These are phyloP conservation scores for Termitomyces sp. DNA, from an alignment of 768 basidiomycete species.

Conservation along the genomic window DNA sequence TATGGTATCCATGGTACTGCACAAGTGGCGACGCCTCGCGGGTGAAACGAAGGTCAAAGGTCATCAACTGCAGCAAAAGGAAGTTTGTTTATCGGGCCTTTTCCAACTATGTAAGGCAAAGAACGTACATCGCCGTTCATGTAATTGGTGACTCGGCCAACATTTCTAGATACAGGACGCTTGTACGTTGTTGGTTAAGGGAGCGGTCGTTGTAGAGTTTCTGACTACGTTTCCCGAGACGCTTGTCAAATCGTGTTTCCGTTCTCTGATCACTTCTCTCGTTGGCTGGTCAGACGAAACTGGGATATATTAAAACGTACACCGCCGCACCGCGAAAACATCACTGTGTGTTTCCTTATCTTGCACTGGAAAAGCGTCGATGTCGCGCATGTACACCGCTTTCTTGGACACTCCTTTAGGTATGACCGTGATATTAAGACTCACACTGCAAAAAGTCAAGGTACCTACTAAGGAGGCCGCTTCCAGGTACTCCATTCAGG, in stretches of 20 bases:
- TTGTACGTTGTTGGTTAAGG: slow-evolving; percentile 26
- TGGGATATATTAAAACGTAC: slow-evolving; percentile 24
- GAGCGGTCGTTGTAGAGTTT: slow-evolving; percentile 37
- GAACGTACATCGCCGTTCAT: slow-evolving; percentile 54
- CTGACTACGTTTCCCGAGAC: slow-evolving; percentile 30
- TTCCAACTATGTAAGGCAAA: background rate
- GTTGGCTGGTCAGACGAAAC: background rate
- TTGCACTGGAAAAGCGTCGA: slow-evolving; percentile 33
- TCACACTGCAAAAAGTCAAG: background rate
- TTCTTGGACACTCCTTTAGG: slow-evolving; percentile 46
- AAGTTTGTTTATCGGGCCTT: background rate
- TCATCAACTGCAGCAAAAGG: slow-evolving; percentile 42
- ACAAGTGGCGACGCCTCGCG: slow-evolving; percentile 37
- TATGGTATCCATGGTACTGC: slow-evolving; percentile 52
- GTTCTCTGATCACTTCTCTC: slow-evolving; percentile 35
- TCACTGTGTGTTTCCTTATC: slow-evolving; percentile 56
- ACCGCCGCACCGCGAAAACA: slow-evolving; percentile 53
- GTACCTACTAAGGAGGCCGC: slow-evolving; percentile 48
- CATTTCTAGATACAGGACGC: slow-evolving; percentile 49
- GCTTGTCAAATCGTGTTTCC: slow-evolving; percentile 60
- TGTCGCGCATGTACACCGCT: slow-evolving; percentile 47
- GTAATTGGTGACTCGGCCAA: slow-evolving; percentile 44
- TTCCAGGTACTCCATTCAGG: slow-evolving; percentile 38
- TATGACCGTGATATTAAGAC: background rate
- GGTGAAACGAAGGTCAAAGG: slow-evolving; percentile 60